Evolutionary conservation across 2,329 filamentous ascomycete species (phyloP).

Genomic region (Nothopassalora personata): DNA sequence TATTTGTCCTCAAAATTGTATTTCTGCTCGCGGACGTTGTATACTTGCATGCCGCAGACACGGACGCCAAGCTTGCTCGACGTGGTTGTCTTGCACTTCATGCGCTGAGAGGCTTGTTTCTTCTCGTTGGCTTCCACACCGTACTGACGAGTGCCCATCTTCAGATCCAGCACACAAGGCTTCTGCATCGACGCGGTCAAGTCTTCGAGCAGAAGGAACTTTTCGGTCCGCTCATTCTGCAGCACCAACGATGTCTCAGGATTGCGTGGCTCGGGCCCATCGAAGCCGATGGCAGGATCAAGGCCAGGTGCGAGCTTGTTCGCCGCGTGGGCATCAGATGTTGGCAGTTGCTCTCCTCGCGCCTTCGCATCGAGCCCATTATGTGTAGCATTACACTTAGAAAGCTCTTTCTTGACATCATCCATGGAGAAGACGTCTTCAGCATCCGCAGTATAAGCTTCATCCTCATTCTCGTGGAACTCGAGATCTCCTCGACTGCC

Average conservation of each 20-base stretch:
- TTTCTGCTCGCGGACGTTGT: conserved; percentile 75
- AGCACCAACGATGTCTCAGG: conserved; percentile 44
- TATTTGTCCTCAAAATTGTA: conserved; percentile 99
- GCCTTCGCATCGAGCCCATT: background rate
- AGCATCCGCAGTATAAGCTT: conserved; percentile 76
- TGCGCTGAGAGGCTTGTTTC: conserved; percentile 86
- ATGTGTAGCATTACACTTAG: background rate
- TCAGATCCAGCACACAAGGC: conserved; percentile 93
- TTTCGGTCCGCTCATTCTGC: conserved; percentile 66
- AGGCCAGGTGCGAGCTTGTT: conserved; percentile 14
- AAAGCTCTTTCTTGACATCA: conserved; percentile 34
- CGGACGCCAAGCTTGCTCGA: conserved; percentile 87
- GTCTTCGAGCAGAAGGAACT: conserved; percentile 89
- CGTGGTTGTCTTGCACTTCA: conserved; percentile 89
- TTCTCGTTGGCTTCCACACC: conserved; percentile 86
- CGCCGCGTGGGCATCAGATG: conserved; percentile 2
- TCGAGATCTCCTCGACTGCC: conserved; percentile 68
- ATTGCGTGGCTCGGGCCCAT: conserved; percentile 32
- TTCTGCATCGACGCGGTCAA: conserved; percentile 93
- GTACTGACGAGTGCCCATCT: conserved; percentile 98
- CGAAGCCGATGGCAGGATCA: conserved; percentile 29
- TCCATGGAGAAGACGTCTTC: conserved; percentile 68
- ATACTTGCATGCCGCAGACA: conserved; percentile 92
- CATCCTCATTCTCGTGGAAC: conserved; percentile 69
- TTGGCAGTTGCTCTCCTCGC: background rate